Conservation (phyloP, 1,284 basidiomycete species). For the Puccinia coronata region DNA sequence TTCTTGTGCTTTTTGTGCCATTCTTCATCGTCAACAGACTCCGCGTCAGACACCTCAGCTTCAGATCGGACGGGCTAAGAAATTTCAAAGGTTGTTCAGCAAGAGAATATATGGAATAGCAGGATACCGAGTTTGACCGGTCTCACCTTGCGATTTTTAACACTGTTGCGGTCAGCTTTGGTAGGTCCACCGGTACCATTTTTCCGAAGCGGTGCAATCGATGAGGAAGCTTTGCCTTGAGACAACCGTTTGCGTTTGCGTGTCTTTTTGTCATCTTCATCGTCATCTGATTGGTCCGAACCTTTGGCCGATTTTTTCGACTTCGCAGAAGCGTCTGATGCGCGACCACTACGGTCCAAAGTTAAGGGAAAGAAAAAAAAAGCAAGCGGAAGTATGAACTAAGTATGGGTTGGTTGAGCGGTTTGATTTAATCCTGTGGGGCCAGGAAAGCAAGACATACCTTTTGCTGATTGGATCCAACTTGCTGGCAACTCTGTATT, state of each 20-base stretch:
- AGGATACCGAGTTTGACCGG: neutral
- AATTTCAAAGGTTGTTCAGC: neutral
- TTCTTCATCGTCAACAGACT: neutral
- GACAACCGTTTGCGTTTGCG: slow-evolving; percentile 26
- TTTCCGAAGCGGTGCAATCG: slow-evolving; percentile 25
- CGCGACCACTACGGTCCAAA: neutral
- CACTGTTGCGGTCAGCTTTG: slow-evolving; percentile 29
- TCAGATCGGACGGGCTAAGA: neutral
- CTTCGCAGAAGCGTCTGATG: slow-evolving; percentile 5
- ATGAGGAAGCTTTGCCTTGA: neutral
- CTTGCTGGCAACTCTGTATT: slow-evolving; percentile 4
- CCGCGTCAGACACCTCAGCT: neutral
- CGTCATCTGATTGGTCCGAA: slow-evolving; percentile 12
- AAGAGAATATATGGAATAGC: neutral
- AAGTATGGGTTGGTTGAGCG: no score
- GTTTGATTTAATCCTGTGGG: no score
- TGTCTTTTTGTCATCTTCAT: neutral
- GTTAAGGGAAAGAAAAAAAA: no score
- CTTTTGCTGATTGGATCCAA: slow-evolving; percentile 16
- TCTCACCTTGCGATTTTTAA: slow-evolving; percentile 21
- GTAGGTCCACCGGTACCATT: slow-evolving; percentile 24
- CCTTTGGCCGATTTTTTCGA: slow-evolving; percentile 11
- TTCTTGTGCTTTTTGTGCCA: slow-evolving; percentile 16
- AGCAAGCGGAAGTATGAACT: neutral
- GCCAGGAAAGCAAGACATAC: neutral